Percentiles rank a stretch among this genome's conserved stretches.
phyloP scores from a whole-genome alignment of 2,329 filamentous ascomycete species.

The Neophaeococcomyces mojaviensis region DNA sequence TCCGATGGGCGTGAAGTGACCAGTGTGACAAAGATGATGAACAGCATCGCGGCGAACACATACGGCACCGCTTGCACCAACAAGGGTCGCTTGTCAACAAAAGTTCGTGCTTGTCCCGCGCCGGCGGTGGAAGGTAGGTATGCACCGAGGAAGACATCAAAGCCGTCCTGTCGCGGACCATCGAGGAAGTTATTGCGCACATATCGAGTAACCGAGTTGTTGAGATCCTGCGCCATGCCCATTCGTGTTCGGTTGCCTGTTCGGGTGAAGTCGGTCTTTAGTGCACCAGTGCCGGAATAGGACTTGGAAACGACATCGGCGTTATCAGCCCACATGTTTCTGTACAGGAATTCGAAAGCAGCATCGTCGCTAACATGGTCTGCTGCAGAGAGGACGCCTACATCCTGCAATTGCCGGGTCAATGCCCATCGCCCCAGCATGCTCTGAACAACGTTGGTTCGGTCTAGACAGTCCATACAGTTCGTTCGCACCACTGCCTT shows the following conservation, averaged over 20 bases:
- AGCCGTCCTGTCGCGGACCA: slow-evolving; percentile 88
- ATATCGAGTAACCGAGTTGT: slow-evolving; percentile 83
- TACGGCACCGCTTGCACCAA: slow-evolving; percentile 93
- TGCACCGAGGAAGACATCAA: slow-evolving; percentile 83
- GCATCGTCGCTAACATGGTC: slow-evolving; percentile 72
- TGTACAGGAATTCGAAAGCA: slow-evolving; percentile 83
- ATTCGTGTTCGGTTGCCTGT: slow-evolving; percentile 79
- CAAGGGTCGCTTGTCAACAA: slow-evolving; percentile 76
- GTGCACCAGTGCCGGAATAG: slow-evolving; percentile 90
- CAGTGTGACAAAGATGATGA: slow-evolving; percentile 68
- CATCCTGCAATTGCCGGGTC: slow-evolving; percentile 78
- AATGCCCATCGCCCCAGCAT: slow-evolving; percentile 89
- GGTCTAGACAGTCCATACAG: slow-evolving; percentile 98
- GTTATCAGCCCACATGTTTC: slow-evolving; percentile 97
- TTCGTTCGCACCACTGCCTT: slow-evolving; percentile 91
- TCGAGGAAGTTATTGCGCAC: slow-evolving; percentile 91
- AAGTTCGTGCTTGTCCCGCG: slow-evolving; percentile 65
- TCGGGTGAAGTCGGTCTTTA: slow-evolving; percentile 98
- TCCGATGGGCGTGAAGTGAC: slow-evolving; percentile 66
- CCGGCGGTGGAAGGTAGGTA: slow-evolving; percentile 69
- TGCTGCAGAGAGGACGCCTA: slow-evolving; percentile 69
- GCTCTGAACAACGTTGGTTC: slow-evolving; percentile 95
- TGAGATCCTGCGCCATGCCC: slow-evolving; percentile 77
- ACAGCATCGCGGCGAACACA: slow-evolving; percentile 74
- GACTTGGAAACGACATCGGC: slow-evolving; percentile 88